A percentile compares a stretch with the other conserved stretches of the same genome.
Conservation (phyloP, 768 basidiomycete species). For the Pleurotus pulmonarius region DNA sequence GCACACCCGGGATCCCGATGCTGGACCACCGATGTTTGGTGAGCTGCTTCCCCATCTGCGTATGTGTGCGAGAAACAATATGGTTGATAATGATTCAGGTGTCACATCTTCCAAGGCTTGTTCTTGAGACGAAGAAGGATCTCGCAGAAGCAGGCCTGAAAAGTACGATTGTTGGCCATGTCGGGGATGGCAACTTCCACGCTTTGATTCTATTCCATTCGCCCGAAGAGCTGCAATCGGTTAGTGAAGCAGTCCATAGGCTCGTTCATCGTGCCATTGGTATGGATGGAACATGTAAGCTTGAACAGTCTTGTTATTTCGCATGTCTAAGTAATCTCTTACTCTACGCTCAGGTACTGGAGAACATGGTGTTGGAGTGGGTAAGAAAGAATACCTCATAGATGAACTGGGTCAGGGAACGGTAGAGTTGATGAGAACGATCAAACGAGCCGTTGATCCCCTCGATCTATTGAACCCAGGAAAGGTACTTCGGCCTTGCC, state of each 20-base stretch:
- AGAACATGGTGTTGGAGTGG: slow-evolving; percentile 86
- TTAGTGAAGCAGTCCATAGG: slow-evolving; percentile 61
- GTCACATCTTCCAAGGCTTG: slow-evolving; percentile 63
- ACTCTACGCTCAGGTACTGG: slow-evolving; percentile 58
- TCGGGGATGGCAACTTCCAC: slow-evolving; percentile 68
- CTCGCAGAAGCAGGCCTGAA: slow-evolving; percentile 49
- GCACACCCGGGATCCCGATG: slow-evolving; percentile 59
- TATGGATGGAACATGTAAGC: slow-evolving; percentile 74
- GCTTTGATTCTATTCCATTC: slow-evolving; percentile 55
- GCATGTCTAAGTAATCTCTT: not conserved
- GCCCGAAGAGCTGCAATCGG: slow-evolving; percentile 53
- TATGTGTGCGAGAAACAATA: not conserved
- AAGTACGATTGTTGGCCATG: slow-evolving; percentile 80
- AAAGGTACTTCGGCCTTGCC: slow-evolving; percentile 38
- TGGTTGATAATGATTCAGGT: slow-evolving; percentile 31
- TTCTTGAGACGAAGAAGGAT: slow-evolving; percentile 78
- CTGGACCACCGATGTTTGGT: slow-evolving; percentile 94
- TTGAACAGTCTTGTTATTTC: not conserved
- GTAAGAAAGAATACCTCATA: slow-evolving; percentile 78
- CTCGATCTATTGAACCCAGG: slow-evolving; percentile 83
- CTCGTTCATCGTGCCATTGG: slow-evolving; percentile 68
- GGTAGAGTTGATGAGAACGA: slow-evolving; percentile 79
- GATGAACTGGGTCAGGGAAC: slow-evolving; percentile 85
- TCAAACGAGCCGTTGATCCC: slow-evolving; percentile 81
- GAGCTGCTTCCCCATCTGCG: slow-evolving; percentile 19